Evolutionary conservation across 495 filamentous ascomycete genomes (phyloP).

Genomic region (Penicillium alfredii): DNA sequence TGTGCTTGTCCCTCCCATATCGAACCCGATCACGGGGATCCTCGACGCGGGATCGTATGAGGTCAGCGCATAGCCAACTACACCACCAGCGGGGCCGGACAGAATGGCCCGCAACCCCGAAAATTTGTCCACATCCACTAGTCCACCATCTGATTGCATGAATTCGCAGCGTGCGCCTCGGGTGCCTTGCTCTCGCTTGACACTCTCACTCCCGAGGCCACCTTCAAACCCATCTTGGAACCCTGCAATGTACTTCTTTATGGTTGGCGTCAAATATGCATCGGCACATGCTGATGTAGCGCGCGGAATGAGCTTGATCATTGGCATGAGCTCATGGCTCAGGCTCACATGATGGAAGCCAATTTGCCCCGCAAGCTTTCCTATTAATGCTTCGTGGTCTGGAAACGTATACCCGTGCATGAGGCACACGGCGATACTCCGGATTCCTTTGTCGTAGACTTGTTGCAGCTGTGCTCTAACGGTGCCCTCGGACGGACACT

Average conservation of each 20-base stretch:
- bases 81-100: slow-evolving; percentile 55
- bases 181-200: slow-evolving; percentile 13
- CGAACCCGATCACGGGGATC: slow-evolving; percentile 86
- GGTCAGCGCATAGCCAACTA: slow-evolving; percentile 85
- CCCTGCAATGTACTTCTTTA: slow-evolving; percentile 79
- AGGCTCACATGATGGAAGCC: slow-evolving; percentile 49
- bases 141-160: slow-evolving; percentile 46
- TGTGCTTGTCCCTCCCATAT: slow-evolving; percentile 90
- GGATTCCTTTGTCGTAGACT: slow-evolving; percentile 32
- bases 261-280: slow-evolving; percentile 86
- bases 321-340: slow-evolving; percentile 61
- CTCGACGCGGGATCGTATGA: slow-evolving; percentile 74
- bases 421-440: slow-evolving; percentile 41
- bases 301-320: slow-evolving; percentile 63
- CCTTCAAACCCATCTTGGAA: slow-evolving; percentile 62
- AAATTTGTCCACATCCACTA: slow-evolving; percentile 43
- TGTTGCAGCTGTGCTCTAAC: slow-evolving; percentile 30
- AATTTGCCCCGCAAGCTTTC: slow-evolving; percentile 23
- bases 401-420: slow-evolving; percentile 45
- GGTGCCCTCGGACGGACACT: slow-evolving; percentile 13
- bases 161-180: slow-evolving; percentile 48
- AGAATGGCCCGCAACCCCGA: slow-evolving; percentile 48
- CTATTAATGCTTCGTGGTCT: slow-evolving; percentile 32
- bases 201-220: slow-evolving; percentile 24
- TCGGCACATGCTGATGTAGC: slow-evolving; percentile 86